These are phyloP conservation scores for Gnomoniopsis sp. DNA, from an alignment of 2,329 filamentous ascomycete species.

Conservation along the genomic window DNA sequence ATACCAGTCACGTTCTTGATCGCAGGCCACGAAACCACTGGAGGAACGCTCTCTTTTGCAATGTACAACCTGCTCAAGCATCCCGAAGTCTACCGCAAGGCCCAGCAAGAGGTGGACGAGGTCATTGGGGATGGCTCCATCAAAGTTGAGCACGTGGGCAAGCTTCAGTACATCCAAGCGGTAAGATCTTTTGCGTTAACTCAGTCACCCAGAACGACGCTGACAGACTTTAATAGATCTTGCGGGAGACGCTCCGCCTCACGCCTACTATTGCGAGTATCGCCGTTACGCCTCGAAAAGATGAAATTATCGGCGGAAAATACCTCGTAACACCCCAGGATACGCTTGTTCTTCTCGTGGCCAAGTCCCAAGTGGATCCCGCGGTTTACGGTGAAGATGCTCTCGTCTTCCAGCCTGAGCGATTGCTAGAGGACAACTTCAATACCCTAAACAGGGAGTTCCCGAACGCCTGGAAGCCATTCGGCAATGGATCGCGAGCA, in stretches of 20 bases:
- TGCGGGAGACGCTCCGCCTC: conserved; percentile 65
- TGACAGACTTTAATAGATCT: conserved; percentile 31
- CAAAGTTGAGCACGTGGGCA: conserved; percentile 57
- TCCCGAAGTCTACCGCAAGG: conserved; percentile 55
- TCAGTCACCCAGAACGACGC: background rate
- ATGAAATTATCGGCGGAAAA: conserved; percentile 56
- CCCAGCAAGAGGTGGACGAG: conserved; percentile 64
- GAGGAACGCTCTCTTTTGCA: conserved; percentile 62
- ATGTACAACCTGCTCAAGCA: conserved; percentile 64
- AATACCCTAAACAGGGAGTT: conserved; percentile 57
- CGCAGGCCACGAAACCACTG: conserved; percentile 70
- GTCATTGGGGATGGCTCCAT: conserved; percentile 59
- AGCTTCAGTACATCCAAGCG: conserved; percentile 64
- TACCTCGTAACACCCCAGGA: conserved; percentile 56
- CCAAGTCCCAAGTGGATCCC: conserved; percentile 58
- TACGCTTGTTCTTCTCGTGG: conserved; percentile 45
- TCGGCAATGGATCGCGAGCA: conserved; percentile 54
- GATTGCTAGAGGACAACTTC: conserved; percentile 69
- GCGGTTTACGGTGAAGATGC: conserved; percentile 64
- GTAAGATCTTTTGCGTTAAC: conserved; percentile 23
- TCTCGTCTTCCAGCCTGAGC: conserved; percentile 63
- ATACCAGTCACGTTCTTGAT: conserved; percentile 60
- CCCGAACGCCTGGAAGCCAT: conserved; percentile 66
- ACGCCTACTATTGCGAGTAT: conserved; percentile 59
- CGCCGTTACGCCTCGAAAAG: conserved; percentile 47